Conservation (phyloP, 192 early-diverging fungal species). For the Dissophora ornata region DNA sequence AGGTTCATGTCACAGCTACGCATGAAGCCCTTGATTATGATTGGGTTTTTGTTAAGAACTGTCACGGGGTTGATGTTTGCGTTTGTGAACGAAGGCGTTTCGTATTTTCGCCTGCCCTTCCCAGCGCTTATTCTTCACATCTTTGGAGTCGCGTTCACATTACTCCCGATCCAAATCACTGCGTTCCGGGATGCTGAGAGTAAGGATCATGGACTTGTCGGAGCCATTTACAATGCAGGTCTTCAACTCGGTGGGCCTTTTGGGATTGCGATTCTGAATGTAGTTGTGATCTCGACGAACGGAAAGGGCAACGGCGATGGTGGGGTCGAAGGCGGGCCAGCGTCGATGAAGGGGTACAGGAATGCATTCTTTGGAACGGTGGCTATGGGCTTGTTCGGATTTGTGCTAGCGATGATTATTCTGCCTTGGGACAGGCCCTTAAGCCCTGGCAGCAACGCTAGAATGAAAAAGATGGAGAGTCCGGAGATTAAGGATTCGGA, state of each 20-base stretch:
- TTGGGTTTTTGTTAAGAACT: conserved; percentile 18
- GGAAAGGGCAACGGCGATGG: background rate
- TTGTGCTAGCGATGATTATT: conserved; percentile 1
- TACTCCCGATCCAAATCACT: conserved; percentile 40
- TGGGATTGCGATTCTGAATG: conserved; percentile 45
- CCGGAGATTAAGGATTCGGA: too few species aligned
- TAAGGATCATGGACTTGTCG: conserved; percentile 48
- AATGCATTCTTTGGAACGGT: conserved; percentile 41
- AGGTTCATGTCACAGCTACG: conserved; percentile 36
- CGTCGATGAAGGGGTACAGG: conserved; percentile 32
- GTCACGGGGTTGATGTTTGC: conserved; percentile 36
- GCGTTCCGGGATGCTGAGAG: conserved; percentile 39
- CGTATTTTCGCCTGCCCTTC: conserved; percentile 48
- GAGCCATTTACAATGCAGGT: conserved; percentile 53
- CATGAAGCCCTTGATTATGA: conserved; percentile 33
- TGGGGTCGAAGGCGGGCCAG: conserved; percentile 15
- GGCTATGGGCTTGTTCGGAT: conserved; percentile 29
- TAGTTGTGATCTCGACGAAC: conserved; percentile 40
- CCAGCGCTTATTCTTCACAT: conserved; percentile 41
- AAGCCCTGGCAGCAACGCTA: too few species aligned
- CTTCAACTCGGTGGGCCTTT: conserved; percentile 54
- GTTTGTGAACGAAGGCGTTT: conserved; percentile 20
- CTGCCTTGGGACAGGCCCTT: conserved; percentile 35
- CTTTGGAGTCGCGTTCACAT: conserved; percentile 31
- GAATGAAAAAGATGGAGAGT: too few species aligned